Percentiles rank a stretch among this genome's conserved stretches.
Evolutionary conservation across 257 asterid genomes (phyloP).

Genomic region (Nicotiana otophora): DNA sequence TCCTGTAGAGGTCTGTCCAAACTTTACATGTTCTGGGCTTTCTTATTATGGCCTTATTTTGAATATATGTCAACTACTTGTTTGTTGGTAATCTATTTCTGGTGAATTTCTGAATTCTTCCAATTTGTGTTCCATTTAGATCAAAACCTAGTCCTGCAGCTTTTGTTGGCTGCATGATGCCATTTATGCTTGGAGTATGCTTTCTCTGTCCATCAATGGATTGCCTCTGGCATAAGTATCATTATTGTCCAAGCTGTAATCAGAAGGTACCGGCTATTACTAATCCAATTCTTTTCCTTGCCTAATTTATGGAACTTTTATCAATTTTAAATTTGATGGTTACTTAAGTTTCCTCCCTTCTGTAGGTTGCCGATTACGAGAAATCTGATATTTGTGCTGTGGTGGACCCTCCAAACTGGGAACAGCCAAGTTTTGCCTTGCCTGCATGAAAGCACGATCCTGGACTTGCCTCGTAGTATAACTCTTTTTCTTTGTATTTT

Average conservation of each 20-base stretch:
- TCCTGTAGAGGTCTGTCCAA: background rate
- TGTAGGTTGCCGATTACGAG: constrained; percentile 84
- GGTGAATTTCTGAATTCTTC: background rate
- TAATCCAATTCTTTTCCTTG: too few species aligned
- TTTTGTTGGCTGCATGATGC: constrained; percentile 91
- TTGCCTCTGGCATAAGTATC: constrained; percentile 97
- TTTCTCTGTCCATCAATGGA: constrained; percentile 91
- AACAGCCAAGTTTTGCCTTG: constrained; percentile 70
- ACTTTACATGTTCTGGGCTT: background rate
- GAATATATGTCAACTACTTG: background rate
- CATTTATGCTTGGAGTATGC: constrained; percentile 84
- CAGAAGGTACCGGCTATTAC: too few species aligned
- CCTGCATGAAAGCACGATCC: constrained; percentile 46
- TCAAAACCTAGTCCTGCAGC: constrained; percentile 88
- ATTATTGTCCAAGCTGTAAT: constrained; percentile 82
- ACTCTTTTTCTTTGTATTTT: background rate
- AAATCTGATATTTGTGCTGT: constrained; percentile 80
- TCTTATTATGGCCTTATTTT: background rate
- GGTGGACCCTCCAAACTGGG: constrained; percentile 88
- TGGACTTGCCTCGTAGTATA: background rate
- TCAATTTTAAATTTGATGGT: background rate
- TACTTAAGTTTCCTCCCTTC: background rate
- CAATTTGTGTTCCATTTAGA: constrained; percentile 24
- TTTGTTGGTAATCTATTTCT: background rate
- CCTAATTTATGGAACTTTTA: background rate